Conservation (phyloP, 345 rosid species). For the Lepidium africanum region DNA sequence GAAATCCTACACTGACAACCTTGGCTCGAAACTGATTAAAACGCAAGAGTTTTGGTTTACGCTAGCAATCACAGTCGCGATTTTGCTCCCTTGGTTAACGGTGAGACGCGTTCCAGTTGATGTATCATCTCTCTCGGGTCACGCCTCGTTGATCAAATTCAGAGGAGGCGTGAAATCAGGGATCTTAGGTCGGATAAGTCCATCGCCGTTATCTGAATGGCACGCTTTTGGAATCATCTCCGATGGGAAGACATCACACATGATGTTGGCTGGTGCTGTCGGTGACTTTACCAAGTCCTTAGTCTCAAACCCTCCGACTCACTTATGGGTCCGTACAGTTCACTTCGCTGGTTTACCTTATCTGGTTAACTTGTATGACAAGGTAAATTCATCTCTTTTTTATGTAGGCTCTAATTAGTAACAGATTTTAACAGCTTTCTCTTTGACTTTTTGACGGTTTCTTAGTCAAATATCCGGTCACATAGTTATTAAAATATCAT, state of each 20-base stretch:
- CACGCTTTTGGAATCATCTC: constrained; percentile 87
- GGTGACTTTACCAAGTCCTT: constrained; percentile 76
- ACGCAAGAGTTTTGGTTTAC: constrained; percentile 82
- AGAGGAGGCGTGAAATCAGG: constrained; percentile 68
- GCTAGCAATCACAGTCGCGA: constrained; percentile 41
- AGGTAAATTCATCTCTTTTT: constrained; percentile 29
- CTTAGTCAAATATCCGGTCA: not conserved
- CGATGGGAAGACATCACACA: constrained; percentile 57
- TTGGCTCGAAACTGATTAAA: constrained; percentile 39
- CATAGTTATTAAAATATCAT: not conserved
- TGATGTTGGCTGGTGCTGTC: constrained; percentile 91
- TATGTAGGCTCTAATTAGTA: not conserved
- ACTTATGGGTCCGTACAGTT: constrained; percentile 71
- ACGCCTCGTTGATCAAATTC: constrained; percentile 67
- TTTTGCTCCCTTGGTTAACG: constrained; percentile 66
- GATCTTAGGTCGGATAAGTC: constrained; percentile 79
- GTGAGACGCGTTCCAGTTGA: constrained; percentile 55
- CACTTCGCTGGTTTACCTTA: constrained; percentile 83
- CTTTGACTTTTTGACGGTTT: not conserved
- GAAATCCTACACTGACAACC: constrained; percentile 40
- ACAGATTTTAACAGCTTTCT: not conserved
- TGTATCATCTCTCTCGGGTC: constrained; percentile 55
- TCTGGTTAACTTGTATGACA: constrained; percentile 59
- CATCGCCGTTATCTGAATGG: constrained; percentile 89
- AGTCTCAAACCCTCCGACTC: constrained; percentile 55